These are phyloP conservation scores for Tubosaeta sp. DNA, from an alignment of 768 basidiomycete genomes.

Conservation along the genomic window DNA sequence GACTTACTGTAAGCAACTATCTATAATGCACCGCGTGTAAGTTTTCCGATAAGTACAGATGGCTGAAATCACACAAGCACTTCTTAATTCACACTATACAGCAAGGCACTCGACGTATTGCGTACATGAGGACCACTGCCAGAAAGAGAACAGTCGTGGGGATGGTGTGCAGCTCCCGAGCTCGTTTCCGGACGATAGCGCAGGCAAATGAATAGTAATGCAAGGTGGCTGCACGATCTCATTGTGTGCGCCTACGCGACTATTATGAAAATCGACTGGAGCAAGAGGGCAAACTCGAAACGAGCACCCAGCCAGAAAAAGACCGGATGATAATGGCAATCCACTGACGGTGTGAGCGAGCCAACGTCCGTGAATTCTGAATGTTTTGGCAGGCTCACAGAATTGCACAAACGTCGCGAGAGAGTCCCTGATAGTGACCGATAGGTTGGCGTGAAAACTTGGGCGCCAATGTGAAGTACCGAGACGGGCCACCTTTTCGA, in stretches of 20 bases:
- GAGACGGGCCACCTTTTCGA: conserved; percentile 55
- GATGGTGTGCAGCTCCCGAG: conserved; percentile 59
- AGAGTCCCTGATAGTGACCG: conserved; percentile 57
- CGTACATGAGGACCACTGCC: conserved; percentile 79
- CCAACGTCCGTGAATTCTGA: conserved; percentile 6
- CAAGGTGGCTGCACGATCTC: conserved; percentile 39
- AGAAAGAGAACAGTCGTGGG: conserved; percentile 67
- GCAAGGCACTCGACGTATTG: conserved; percentile 84
- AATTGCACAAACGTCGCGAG: conserved; percentile 82
- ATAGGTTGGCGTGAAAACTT: conserved; percentile 4
- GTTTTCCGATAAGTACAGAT: conserved; percentile 5
- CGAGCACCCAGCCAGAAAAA: conserved; percentile 86
- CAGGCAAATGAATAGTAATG: conserved; percentile 78
- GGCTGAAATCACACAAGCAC: conserved; percentile 1
- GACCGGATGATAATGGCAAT: conserved; percentile 84
- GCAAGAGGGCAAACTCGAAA: conserved; percentile 72
- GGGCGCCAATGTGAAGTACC: neutral
- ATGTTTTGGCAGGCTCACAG: conserved; percentile 42
- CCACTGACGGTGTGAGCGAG: conserved; percentile 40
- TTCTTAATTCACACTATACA: conserved; percentile 63
- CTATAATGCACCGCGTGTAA: no score
- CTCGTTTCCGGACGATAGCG: conserved; percentile 58
- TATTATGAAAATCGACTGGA: conserved; percentile 85
- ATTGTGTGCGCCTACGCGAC: conserved; percentile 59
- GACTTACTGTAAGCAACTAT: no score